Evolutionary conservation across 805 yeast genomes (phyloP), one percentile per base, ranked within the genome.

Genomic region (Phaffomyces antillensis): DNA sequence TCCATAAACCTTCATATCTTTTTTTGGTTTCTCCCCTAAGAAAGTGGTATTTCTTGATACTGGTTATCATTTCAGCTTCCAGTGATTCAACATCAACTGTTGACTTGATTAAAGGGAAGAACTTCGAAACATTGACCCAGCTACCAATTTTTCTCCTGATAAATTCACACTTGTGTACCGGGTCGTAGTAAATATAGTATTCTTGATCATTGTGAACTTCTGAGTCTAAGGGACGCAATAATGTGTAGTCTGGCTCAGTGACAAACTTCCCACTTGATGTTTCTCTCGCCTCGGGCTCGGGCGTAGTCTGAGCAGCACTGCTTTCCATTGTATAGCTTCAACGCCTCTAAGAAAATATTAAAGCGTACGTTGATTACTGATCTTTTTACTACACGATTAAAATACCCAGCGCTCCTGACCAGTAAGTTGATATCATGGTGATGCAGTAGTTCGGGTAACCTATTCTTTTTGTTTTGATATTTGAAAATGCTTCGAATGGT

Each of bases 1-100:
- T 44, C 63, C 63, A 61, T 3, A 40, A 11, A 10, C 64, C 64
- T 4, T 43, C 36, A 36, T 33, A 47, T 2, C 44, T 18, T 30
- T 25, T 25, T 17, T 8, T 31, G 18, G 17, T 6, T 30, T 25
- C 16, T 25, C 10, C 16, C 10, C 11, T 37, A 16, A 5, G 18
- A 9, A 32, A 10, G 9, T 16, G 7, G 12, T n/a, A n/a, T 11
- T 32, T 32, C 16, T 16, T 32, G 12, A 20, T 9, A 6, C 13
- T 38, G 5, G 12, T 30, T 13, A 16, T 12, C 32, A 37, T 11
- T 11, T 25, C 34, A 18, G 5, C 3, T 9, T 38, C 26, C 3
- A 38, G 6, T 15, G 11, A 8, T 10, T 26, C 15, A 10, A 28
- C 11, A 12, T 37, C 40, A 16, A 37, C 6, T 13, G 13, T 7